A percentile compares a stretch with the other conserved stretches of the same genome.
Evolutionary conservation across 2,329 filamentous ascomycete species (phyloP).

Genomic region (Pseudogymnoascus sp.): DNA sequence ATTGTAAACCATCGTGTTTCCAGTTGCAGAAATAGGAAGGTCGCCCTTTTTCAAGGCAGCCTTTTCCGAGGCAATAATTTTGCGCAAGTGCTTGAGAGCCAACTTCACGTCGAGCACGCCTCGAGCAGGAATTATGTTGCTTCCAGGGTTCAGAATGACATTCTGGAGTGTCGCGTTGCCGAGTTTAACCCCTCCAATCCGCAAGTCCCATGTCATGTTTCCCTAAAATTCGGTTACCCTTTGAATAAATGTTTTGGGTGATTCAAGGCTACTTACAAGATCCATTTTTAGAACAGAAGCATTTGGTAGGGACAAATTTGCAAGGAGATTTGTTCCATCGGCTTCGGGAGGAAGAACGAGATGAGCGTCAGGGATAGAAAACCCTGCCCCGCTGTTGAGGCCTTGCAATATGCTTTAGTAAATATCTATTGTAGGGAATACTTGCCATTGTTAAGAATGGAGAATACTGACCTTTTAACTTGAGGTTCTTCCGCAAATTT

Average conservation of each 20-base stretch:
- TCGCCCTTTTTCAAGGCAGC: not conserved
- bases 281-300: not conserved
- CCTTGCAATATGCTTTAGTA: not conserved
- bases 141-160: not conserved
- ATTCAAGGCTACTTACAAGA: not conserved
- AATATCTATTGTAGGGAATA: not conserved
- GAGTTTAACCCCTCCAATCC: not conserved
- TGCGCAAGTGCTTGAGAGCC: not conserved
- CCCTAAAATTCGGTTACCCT: not conserved
- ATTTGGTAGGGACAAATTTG: not conserved
- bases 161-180: not conserved
- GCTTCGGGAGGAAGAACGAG: not conserved
- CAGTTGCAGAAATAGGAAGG: slow-evolving; percentile 4
- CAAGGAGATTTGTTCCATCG: not conserved
- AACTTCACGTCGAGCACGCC: not conserved
- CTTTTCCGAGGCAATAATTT: not conserved
- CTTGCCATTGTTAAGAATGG: not conserved
- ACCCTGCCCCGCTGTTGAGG: not conserved
- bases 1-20: slow-evolving; percentile 7
- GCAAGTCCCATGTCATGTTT: not conserved
- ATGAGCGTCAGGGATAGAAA: not conserved
- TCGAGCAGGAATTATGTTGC: not conserved
- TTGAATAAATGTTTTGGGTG: not conserved
- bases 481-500: not conserved
- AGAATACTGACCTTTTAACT: not conserved